These are phyloP conservation scores for Dioszegia crocea DNA, from an alignment of 768 basidiomycete species.

Conservation along the genomic window DNA sequence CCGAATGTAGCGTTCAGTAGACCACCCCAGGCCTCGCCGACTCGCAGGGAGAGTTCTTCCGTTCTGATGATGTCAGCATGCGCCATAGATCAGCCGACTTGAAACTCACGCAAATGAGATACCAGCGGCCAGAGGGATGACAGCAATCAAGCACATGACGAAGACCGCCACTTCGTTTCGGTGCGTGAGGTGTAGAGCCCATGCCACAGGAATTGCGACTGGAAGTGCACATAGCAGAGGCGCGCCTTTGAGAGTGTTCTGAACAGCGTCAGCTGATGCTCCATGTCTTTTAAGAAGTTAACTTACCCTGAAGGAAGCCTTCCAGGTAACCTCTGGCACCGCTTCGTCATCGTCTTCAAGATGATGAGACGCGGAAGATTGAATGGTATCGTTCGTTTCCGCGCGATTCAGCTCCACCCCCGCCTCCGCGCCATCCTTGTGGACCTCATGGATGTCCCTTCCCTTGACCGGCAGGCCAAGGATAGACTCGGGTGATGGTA, in stretches of 20 bases:
- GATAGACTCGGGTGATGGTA: background rate
- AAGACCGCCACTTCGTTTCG: constrained; percentile 53
- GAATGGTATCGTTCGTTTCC: constrained; percentile 1
- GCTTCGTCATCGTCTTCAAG: constrained; percentile 10
- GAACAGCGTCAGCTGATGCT: background rate
- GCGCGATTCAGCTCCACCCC: constrained; percentile 6
- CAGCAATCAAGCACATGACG: constrained; percentile 54
- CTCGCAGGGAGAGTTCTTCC: constrained; percentile 55
- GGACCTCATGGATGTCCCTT: background rate
- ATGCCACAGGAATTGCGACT: constrained; percentile 55
- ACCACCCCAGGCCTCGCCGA: constrained; percentile 52
- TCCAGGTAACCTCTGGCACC: constrained; percentile 20
- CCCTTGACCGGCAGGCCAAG: constrained; percentile 2
- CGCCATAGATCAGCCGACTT: background rate
- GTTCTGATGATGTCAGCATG: constrained; percentile 50
- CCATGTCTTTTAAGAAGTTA: background rate
- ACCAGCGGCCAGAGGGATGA: constrained; percentile 53
- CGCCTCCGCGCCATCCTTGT: background rate
- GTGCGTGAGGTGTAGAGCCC: constrained; percentile 54
- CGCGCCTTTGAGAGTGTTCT: constrained; percentile 32
- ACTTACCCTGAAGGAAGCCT: constrained; percentile 20
- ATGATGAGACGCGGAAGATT: background rate
- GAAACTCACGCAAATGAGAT: constrained; percentile 30
- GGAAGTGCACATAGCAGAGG: constrained; percentile 36
- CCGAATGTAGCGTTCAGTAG: constrained; percentile 53